Evolutionary conservation across 306 rosid species (phyloP), one percentile per base, ranked within the genome.

Genomic region (Cyclanthera cordifolia): DNA sequence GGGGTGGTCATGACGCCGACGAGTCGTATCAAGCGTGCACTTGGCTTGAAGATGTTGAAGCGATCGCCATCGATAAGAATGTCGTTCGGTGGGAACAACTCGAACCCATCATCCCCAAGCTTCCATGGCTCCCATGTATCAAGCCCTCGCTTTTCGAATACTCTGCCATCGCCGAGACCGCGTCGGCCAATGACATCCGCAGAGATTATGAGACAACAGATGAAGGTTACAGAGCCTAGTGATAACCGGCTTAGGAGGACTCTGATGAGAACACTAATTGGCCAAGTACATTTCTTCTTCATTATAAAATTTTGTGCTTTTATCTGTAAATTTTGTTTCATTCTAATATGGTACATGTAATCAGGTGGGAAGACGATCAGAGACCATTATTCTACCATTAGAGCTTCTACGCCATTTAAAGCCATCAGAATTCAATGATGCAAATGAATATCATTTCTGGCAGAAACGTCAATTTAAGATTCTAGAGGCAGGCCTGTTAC

Each of bases 121-220:
- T 21, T 53, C 23, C 70, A 64, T 43, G 0, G 21, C 17, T 21
- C 53, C 17, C 28, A 66, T 3, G 69, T 58, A 46, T 71, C 85
- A 0, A 83, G 86, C 30, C 56, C 72, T 3, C 20, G 27, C 0
- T 41, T 72, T 61, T 66, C 12, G 7, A 37, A 60, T 59, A 78
- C 79, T 2, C 11, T 75, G 45, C 80, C 88, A 2, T 73, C 66
- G 10, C 14, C 53, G 0, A 82, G 96, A 75, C 88, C 95, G 0
- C 79, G 96, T 17, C 79, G 99, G 65, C 99, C 99, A 0, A 90
- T 93, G 99, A 93, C 99, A 6, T 93, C 99, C 0, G 99, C 99
- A 0, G 99, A 93, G 87, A 93, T 93, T 76, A 90, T 93, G 99
- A 85, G 97, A 71, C 97, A 90, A 20, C 97, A 93, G 52, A 93